Conservation (phyloP, 2,329 filamentous ascomycete genomes). For the Trichoderma simmonsii region DNA sequence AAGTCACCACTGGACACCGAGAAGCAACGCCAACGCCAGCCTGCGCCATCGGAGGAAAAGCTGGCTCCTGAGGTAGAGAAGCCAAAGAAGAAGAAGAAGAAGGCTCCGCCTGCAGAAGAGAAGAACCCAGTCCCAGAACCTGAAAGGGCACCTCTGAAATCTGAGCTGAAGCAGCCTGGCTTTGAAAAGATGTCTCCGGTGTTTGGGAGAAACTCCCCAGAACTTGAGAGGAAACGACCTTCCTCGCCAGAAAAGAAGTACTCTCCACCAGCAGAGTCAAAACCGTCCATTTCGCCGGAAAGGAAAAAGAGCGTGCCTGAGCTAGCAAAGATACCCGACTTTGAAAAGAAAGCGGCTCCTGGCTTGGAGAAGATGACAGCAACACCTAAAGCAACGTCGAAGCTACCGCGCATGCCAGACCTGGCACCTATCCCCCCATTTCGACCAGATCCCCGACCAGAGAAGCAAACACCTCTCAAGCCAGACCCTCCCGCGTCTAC, state of each 20-base stretch:
- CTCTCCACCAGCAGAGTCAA: background rate
- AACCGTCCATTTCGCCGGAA: background rate
- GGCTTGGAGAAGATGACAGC: background rate
- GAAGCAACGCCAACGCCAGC: conserved; percentile 23
- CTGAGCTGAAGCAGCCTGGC: background rate
- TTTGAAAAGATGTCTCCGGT: background rate
- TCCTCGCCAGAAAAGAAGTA: conserved; percentile 1
- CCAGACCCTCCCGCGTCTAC: conserved; percentile 14
- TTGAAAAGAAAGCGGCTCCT: background rate
- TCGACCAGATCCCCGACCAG: conserved; percentile 27
- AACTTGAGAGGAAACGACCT: background rate
- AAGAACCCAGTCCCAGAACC: background rate
- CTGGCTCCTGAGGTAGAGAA: conserved; percentile 24
- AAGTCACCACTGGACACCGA: conserved; percentile 15
- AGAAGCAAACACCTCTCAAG: conserved; percentile 22
- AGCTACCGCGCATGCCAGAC: conserved; percentile 16
- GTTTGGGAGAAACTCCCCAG: background rate
- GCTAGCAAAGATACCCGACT: background rate
- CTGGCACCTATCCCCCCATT: conserved; percentile 19
- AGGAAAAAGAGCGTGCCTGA: conserved; percentile 3
- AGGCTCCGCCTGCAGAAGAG: background rate
- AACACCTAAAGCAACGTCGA: conserved; percentile 19
- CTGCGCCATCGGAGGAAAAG: conserved; percentile 24
- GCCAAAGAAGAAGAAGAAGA: conserved; percentile 19
- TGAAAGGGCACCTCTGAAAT: conserved; percentile 1